These are phyloP conservation scores for Epichloe gansuensis DNA, from an alignment of 2,329 filamentous ascomycete genomes.

Conservation along the genomic window DNA sequence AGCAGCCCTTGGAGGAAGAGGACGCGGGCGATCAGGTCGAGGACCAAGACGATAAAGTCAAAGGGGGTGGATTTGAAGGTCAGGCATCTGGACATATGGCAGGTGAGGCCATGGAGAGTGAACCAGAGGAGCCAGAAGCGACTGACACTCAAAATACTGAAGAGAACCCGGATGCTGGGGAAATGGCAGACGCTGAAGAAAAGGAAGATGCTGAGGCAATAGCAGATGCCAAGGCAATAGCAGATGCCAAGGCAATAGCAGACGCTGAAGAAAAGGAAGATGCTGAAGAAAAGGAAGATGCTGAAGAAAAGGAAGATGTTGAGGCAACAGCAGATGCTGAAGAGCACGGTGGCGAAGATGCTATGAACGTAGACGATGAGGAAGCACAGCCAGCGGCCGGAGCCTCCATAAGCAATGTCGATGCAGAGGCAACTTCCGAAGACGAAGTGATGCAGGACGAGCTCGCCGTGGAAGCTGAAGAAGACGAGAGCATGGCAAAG, in stretches of 20 bases:
- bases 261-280: background rate
- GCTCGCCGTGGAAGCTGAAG: background rate
- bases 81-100: background rate
- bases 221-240: background rate
- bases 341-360: background rate
- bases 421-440: background rate
- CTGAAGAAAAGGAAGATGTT: background rate
- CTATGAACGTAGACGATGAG: background rate
- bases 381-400: background rate
- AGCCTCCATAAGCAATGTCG: background rate
- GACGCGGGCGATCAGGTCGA: background rate
- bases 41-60: background rate
- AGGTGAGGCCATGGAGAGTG: background rate
- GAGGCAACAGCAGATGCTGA: background rate
- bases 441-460: background rate
- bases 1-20: background rate
- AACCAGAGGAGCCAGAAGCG: background rate
- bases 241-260: no score
- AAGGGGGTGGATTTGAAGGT: background rate
- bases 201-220: background rate
- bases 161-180: background rate
- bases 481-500: background rate
- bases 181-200: background rate
- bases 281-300: background rate
- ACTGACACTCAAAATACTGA: background rate